phyloP scores from a whole-genome alignment of 352 stramenopile species.

The Phytophthora ohioensis region DNA sequence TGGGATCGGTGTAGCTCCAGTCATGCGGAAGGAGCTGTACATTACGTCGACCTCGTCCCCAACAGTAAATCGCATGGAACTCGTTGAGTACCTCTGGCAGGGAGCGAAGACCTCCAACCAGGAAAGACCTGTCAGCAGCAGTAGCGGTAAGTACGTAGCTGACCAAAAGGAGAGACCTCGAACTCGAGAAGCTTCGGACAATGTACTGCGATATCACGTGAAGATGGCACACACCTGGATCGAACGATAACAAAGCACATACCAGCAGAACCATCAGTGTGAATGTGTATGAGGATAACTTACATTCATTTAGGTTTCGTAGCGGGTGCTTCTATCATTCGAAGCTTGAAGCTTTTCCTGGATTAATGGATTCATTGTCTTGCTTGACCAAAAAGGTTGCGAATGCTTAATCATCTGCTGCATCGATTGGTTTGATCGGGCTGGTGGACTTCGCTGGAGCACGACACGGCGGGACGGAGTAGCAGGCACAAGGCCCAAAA shows the following conservation, averaged over 20 bases:
- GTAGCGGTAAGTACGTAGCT: constrained; percentile 6
- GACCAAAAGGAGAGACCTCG: constrained; percentile 19
- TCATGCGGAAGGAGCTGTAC: constrained; percentile 34
- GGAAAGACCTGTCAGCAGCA: constrained; percentile 20
- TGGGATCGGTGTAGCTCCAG: background rate
- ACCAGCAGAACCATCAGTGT: background rate
- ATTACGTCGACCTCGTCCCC: constrained; percentile 31
- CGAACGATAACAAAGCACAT: constrained; percentile 13
- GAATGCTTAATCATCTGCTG: constrained; percentile 29
- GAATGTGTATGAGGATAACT: constrained; percentile 35
- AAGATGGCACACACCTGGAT: constrained; percentile 72
- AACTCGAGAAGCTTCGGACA: constrained; percentile 17
- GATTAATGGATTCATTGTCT: constrained; percentile 39
- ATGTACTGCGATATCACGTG: constrained; percentile 65
- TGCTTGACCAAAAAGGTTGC: constrained; percentile 37
- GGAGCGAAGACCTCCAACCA: constrained; percentile 28
- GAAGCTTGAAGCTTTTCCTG: constrained; percentile 35
- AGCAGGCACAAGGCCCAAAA: constrained; percentile 19
- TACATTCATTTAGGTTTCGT: constrained; percentile 46
- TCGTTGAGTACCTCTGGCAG: constrained; percentile 39
- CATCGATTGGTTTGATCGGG: constrained; percentile 31
- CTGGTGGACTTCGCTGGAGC: constrained; percentile 18
- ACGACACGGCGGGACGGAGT: constrained; percentile 19
- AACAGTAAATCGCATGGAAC: constrained; percentile 20
- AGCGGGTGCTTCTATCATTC: constrained; percentile 39